Evolutionary conservation across 202 grass and related monocot genomes (phyloP).

Genomic region (Brachypodium distachyon): DNA sequence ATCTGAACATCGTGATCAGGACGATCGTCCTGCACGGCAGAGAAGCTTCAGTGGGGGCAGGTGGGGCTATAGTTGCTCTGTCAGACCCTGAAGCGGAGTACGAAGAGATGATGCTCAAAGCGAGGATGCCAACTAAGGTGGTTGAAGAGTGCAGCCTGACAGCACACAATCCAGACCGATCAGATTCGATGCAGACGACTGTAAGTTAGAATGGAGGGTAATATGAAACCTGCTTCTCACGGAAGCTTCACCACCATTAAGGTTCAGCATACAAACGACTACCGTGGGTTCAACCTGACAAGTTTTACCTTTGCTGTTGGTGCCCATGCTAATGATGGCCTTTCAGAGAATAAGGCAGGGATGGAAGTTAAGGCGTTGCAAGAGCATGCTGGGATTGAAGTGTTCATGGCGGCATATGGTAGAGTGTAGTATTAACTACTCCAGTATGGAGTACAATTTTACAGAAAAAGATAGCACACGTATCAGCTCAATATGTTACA

Average conservation of each 20-base stretch:
- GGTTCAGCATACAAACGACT: background rate
- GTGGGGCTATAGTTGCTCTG: constrained; percentile 68
- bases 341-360: background rate
- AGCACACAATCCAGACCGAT: background rate
- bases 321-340: background rate
- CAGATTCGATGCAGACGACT: constrained; percentile 24
- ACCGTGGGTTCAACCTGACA: background rate
- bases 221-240: background rate
- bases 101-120: constrained; percentile 83
- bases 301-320: background rate
- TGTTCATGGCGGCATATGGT: no score
- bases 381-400: no score
- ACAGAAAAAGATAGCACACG: no score
- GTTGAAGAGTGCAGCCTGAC: constrained; percentile 36
- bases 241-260: background rate
- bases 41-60: constrained; percentile 63
- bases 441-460: no score
- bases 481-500: no score
- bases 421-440: no score
- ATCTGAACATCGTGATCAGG: constrained; percentile 85
- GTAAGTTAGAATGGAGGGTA: constrained; percentile 15
- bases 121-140: constrained; percentile 58
- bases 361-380: background rate
- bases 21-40: constrained; percentile 56
- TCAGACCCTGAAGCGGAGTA: constrained; percentile 72